phyloP scores from a whole-genome alignment of 2,329 filamentous ascomycete species.

The Fusarium avenaceum region DNA sequence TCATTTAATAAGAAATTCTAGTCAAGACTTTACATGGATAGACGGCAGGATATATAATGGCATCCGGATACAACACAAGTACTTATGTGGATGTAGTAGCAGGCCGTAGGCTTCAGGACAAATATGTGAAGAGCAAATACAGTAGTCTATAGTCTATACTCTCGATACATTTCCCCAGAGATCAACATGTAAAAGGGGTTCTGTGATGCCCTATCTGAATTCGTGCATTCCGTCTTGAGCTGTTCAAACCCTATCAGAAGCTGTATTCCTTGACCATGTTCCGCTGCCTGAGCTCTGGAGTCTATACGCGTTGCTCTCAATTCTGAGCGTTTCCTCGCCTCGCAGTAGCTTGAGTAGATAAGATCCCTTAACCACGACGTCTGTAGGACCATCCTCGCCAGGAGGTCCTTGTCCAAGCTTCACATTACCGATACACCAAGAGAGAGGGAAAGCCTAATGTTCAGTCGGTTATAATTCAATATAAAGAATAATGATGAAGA shows the following conservation, averaged over 20 bases:
- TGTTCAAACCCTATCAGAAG: constrained; percentile 1
- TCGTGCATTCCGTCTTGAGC: background rate
- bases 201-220: background rate
- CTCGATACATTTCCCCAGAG: background rate
- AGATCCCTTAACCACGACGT: constrained; percentile 49
- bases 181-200: background rate
- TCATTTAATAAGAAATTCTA: too few relatives aligned
- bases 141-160: too few relatives aligned
- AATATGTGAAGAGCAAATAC: too few relatives aligned
- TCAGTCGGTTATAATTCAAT: constrained; percentile 13
- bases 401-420: constrained; percentile 48
- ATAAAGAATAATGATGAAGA: background rate
- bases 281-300: constrained; percentile 33
- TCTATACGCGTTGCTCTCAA: constrained; percentile 34
- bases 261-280: constrained; percentile 14
- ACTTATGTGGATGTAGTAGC: too few relatives aligned
- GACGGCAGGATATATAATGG: too few relatives aligned
- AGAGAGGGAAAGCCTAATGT: constrained; percentile 46
- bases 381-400: constrained; percentile 47
- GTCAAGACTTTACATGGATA: too few relatives aligned
- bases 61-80: too few relatives aligned
- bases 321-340: constrained; percentile 24
- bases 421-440: constrained; percentile 52
- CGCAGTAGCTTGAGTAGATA: constrained; percentile 50
- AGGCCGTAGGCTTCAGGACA: too few relatives aligned